phyloP scores from a whole-genome alignment of 2,329 filamentous ascomycete genomes.

The Penicillium sp. region DNA sequence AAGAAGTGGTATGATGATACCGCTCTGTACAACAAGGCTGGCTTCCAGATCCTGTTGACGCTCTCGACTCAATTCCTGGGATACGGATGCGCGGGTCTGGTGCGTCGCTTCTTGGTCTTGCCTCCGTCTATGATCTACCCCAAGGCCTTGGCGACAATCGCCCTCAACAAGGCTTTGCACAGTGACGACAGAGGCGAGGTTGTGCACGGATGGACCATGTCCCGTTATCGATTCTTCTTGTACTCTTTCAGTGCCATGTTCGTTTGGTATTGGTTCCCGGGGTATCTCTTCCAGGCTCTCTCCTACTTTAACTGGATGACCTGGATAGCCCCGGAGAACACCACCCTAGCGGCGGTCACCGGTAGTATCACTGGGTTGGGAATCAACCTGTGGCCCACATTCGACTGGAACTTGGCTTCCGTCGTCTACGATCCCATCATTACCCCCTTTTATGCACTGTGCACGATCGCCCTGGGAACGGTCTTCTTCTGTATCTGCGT shows the following conservation, averaged over 20 bases:
- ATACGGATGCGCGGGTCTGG: slow-evolving; percentile 41
- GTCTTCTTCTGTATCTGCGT: slow-evolving; percentile 25
- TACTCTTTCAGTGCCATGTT: slow-evolving; percentile 51
- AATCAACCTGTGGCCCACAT: slow-evolving; percentile 44
- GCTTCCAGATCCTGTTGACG: slow-evolving; percentile 39
- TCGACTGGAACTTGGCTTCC: slow-evolving; percentile 47
- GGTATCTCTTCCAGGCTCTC: slow-evolving; percentile 51
- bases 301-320: slow-evolving; percentile 55
- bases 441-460: slow-evolving; percentile 41
- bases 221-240: slow-evolving; percentile 43
- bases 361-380: slow-evolving; percentile 44
- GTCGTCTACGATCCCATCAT: slow-evolving; percentile 42
- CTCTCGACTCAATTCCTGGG: slow-evolving; percentile 42
- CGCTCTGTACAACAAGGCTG: slow-evolving; percentile 17
- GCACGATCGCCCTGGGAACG: slow-evolving; percentile 37
- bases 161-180: slow-evolving; percentile 12
- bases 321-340: slow-evolving; percentile 53
- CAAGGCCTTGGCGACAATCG: slow-evolving; percentile 9
- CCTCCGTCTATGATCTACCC: slow-evolving; percentile 34
- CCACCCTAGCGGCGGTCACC: slow-evolving; percentile 39
- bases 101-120: slow-evolving; percentile 36
- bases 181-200: background rate
- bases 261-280: slow-evolving; percentile 55
- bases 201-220: slow-evolving; percentile 11
- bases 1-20: slow-evolving; percentile 9